Base-by-base conservation (phyloP, 371 early-diverging fungal species). In the Dichotomocladium elegans region DNA sequence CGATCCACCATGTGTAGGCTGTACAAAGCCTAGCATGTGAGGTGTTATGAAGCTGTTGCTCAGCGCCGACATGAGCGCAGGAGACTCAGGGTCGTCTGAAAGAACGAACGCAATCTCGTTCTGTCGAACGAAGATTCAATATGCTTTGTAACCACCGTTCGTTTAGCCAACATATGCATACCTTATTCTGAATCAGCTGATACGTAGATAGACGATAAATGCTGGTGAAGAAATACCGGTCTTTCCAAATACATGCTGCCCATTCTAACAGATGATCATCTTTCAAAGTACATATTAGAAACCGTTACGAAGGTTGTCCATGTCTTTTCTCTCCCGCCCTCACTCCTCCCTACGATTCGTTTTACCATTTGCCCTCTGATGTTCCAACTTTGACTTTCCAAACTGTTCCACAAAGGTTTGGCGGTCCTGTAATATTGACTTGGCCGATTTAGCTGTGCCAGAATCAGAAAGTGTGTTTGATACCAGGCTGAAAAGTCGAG, bases 181-280 rank as follows among this genome's bases (percentile, higher is more conserved):
- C 57, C 45, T 59, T 59, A 34, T 47, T 53, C 24, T 33, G 22
- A 10, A 49, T 35, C n/a, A 28, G 12, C 6, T 47, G 53, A 48
- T 59, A 59, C 1, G 35, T 27, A 3, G 53, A 47, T 45, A 53
- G 3, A 17, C 43, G 48, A 24, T 53, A 48, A 14, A 53, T 47
- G 26, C 48, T 59, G 11, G 53, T 49, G 37, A 48, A 59, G 19
- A 59, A 59, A 41, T 59, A 51, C 4, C 46, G 53, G 10, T 40
- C 59, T 19, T 44, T 47, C 59, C 59, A 59, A 26, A 26, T 15
- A 14, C 47, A n/a, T n/a, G 35, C 30, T 17, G 57, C 30, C 30
- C 25, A 31, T 9, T 56, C 34, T 3, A 48, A 22, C 27, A 54
- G 9, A 14, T 21, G 29, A 22, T 54, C 55, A 47, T 46, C 47